phyloP scores from a whole-genome alignment of 2,329 filamentous ascomycete species.

The Metarhizium rileyi region DNA sequence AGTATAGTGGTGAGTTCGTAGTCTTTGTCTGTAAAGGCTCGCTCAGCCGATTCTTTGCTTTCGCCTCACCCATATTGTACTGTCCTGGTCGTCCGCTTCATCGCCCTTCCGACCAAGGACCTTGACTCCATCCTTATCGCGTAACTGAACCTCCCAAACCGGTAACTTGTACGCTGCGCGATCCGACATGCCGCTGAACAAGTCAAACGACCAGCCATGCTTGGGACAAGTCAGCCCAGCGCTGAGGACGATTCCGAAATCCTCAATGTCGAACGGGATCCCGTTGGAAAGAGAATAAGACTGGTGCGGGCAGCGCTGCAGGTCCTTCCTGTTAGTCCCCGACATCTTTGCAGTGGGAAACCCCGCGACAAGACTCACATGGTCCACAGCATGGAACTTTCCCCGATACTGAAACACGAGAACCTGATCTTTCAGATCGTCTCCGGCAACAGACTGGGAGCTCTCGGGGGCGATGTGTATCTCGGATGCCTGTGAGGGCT shows the following conservation, averaged over 20 bases:
- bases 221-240: constrained; percentile 58
- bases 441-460: neutral
- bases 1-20: neutral
- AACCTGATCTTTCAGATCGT: constrained; percentile 46
- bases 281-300: constrained; percentile 56
- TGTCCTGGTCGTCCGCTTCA: constrained; percentile 7
- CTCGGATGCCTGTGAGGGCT: constrained; percentile 26
- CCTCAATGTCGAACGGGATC: constrained; percentile 59
- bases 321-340: neutral
- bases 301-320: constrained; percentile 56
- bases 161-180: constrained; percentile 51
- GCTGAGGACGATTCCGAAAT: constrained; percentile 56
- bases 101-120: constrained; percentile 5
- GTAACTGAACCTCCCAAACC: constrained; percentile 54
- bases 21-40: neutral
- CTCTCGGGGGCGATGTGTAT: constrained; percentile 16
- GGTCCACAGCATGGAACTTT: constrained; percentile 58
- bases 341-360: neutral
- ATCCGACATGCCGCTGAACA: constrained; percentile 53
- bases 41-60: constrained; percentile 28
- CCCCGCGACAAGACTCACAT: constrained; percentile 36
- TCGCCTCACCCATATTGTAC: constrained; percentile 34
- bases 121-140: constrained; percentile 14
- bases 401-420: constrained; percentile 55
- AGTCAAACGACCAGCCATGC: constrained; percentile 62